Percentiles rank a stretch among this genome's conserved stretches.
phyloP scores from a whole-genome alignment of 768 basidiomycete species.

The Fomitopsis pulvina region DNA sequence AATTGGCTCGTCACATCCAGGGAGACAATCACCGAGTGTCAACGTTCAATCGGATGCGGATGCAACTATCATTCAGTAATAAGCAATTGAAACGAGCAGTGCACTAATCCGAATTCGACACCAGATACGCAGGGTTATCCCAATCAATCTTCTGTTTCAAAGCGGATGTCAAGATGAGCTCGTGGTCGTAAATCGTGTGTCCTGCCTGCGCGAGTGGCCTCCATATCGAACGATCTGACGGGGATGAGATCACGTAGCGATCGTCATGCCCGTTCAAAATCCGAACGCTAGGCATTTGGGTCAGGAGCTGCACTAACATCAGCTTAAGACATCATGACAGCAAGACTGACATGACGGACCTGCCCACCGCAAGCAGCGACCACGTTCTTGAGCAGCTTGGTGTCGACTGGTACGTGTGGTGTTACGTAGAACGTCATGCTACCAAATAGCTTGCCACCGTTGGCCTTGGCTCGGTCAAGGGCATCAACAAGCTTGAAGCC shows the following conservation, averaged over 20 bases:
- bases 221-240: constrained; percentile 63
- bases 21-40: too few species aligned
- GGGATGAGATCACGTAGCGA: constrained; percentile 60
- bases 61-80: too few species aligned
- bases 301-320: constrained; percentile 29
- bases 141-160: constrained; percentile 64
- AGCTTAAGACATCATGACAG: not conserved
- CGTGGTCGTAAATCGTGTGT: constrained; percentile 57
- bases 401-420: constrained; percentile 50
- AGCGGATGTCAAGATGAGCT: constrained; percentile 58
- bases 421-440: constrained; percentile 74
- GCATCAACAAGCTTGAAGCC: constrained; percentile 57
- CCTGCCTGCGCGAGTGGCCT: constrained; percentile 45
- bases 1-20: too few species aligned
- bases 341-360: constrained; percentile 31
- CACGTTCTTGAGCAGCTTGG: constrained; percentile 60
- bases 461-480: constrained; percentile 48
- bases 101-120: too few species aligned
- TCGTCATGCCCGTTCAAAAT: constrained; percentile 42
- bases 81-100: too few species aligned
- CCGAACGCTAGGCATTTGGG: constrained; percentile 46
- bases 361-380: constrained; percentile 66
- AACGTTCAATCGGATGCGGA: too few species aligned
- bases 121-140: too few species aligned
- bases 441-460: constrained; percentile 49